Conservation (phyloP, 2,329 filamentous ascomycete genomes). For the Ophiognomonia clavigignenti-juglandacearum region DNA sequence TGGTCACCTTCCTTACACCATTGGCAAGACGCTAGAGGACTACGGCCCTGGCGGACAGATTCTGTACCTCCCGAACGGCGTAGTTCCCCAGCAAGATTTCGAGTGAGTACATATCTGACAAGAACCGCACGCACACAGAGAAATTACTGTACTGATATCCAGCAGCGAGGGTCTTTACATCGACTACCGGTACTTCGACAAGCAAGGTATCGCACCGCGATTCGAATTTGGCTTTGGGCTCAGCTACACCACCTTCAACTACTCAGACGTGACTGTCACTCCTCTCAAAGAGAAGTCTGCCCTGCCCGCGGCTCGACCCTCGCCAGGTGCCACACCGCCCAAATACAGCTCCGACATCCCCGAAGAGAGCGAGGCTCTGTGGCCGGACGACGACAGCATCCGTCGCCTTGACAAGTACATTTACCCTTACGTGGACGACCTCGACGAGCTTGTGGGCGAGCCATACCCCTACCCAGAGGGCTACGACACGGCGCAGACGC, state of each 20-base stretch:
- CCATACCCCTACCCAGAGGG: slow-evolving; percentile 49
- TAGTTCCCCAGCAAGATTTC: slow-evolving; percentile 74
- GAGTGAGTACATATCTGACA: slow-evolving; percentile 17
- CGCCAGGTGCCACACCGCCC: slow-evolving; percentile 44
- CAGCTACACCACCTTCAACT: slow-evolving; percentile 70
- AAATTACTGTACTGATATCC: neutral
- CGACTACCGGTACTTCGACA: slow-evolving; percentile 88
- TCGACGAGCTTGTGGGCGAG: slow-evolving; percentile 36
- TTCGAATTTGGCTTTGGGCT: slow-evolving; percentile 87
- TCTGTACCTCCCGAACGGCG: slow-evolving; percentile 62
- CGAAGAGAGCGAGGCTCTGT: slow-evolving; percentile 50
- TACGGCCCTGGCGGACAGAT: slow-evolving; percentile 70
- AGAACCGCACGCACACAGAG: neutral
- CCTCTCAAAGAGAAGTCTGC: slow-evolving; percentile 40
- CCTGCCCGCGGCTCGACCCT: slow-evolving; percentile 32
- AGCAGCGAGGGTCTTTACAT: slow-evolving; percentile 70
- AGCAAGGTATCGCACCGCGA: slow-evolving; percentile 64
- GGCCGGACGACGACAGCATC: slow-evolving; percentile 48
- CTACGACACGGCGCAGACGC: slow-evolving; percentile 43
- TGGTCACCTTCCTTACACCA: slow-evolving; percentile 84
- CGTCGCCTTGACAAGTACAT: slow-evolving; percentile 63
- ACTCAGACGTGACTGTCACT: slow-evolving; percentile 48
- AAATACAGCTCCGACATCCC: slow-evolving; percentile 52
- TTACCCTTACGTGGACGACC: slow-evolving; percentile 62
- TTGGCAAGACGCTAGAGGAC: slow-evolving; percentile 68